Conservation (phyloP, 352 stramenopile genomes). For the Achlya hypogyna region DNA sequence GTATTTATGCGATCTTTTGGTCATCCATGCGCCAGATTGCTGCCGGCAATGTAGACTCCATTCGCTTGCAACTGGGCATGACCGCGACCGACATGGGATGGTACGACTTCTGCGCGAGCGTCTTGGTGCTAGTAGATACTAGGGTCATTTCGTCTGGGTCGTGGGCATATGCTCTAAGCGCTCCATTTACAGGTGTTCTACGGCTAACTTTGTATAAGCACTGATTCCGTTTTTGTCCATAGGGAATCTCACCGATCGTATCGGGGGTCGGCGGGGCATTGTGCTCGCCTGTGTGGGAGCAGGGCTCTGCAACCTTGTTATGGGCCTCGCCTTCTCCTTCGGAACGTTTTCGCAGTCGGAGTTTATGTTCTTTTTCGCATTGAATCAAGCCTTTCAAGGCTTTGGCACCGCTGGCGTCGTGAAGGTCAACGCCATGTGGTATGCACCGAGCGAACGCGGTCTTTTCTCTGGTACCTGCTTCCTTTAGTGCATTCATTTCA, state of each 20-base stretch:
- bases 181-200: constrained; percentile 42
- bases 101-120: constrained; percentile 23
- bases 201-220: background rate
- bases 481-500: background rate
- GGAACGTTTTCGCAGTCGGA: constrained; percentile 25
- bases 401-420: constrained; percentile 65
- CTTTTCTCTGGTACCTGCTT: constrained; percentile 38
- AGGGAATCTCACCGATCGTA: constrained; percentile 49
- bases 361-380: constrained; percentile 55
- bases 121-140: background rate
- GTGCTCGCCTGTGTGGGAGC: constrained; percentile 48
- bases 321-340: constrained; percentile 43
- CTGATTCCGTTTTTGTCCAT: background rate
- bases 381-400: constrained; percentile 56
- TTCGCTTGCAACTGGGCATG: constrained; percentile 45
- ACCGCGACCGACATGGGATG: constrained; percentile 65
- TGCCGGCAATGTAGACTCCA: constrained; percentile 47
- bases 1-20: background rate
- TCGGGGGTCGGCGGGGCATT: constrained; percentile 58
- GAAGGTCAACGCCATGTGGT: constrained; percentile 74
- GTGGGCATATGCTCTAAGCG: constrained; percentile 54
- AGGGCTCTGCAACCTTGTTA: constrained; percentile 45
- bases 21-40: constrained; percentile 12
- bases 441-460: constrained; percentile 44
- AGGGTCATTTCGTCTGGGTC: constrained; percentile 59